Evolutionary conservation across 176 grass and related monocot species (phyloP).

Genomic region (Carex cristatella): DNA sequence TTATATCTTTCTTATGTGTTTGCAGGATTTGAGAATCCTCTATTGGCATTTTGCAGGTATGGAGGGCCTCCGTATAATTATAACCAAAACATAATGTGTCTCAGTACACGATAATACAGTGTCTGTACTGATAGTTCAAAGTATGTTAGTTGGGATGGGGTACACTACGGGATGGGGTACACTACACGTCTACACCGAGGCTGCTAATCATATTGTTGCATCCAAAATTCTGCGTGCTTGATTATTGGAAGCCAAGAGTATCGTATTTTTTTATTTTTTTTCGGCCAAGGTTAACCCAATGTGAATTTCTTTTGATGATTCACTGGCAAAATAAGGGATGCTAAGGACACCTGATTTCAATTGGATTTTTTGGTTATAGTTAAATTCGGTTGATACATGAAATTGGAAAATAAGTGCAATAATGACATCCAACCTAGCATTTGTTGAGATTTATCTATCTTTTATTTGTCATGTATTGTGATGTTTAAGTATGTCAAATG

Average conservation of each 20-base stretch:
- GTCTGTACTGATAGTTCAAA: constrained; percentile 39
- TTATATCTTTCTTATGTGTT: background rate
- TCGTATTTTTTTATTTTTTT: too few relatives aligned
- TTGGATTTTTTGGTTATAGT: background rate
- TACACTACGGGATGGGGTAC: constrained; percentile 5
- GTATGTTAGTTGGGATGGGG: constrained; percentile 77
- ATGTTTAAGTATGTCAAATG: too few relatives aligned
- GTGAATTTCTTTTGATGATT: background rate
- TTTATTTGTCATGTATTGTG: too few relatives aligned
- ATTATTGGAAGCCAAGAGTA: constrained; percentile 29
- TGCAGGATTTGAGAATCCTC: constrained; percentile 48
- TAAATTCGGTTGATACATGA: background rate
- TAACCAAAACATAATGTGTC: constrained; percentile 34
- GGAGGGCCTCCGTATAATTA: constrained; percentile 45
- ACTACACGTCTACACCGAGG: constrained; percentile 43
- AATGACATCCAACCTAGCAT: background rate
- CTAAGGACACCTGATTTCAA: background rate
- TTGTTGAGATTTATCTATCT: background rate
- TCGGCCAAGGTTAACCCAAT: background rate
- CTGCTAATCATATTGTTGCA: constrained; percentile 51
- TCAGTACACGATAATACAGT: background rate
- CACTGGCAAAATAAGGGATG: background rate
- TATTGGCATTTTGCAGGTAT: constrained; percentile 61
- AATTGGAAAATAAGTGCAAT: background rate
- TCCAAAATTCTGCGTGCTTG: constrained; percentile 42